Conservation (phyloP, 2,329 filamentous ascomycete genomes). For the Talaromyces islandicus region DNA sequence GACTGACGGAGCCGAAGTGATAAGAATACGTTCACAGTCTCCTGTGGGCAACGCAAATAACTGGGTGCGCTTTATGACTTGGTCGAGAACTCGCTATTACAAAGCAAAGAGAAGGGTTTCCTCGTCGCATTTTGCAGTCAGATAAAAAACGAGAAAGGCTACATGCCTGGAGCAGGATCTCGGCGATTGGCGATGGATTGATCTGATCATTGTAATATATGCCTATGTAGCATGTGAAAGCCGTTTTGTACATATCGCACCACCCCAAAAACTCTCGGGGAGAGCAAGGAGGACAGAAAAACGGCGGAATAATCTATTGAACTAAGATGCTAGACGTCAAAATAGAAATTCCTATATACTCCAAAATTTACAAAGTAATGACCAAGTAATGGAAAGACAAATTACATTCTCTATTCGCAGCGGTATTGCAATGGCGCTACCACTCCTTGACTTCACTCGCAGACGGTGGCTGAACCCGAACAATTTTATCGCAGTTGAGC, state of each 20-base stretch:
- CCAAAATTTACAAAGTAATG: neutral
- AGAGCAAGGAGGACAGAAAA: neutral
- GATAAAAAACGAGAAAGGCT: neutral
- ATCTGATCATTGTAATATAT: neutral
- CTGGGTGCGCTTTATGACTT: constrained; percentile 53
- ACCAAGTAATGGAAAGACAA: neutral
- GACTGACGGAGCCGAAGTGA: neutral
- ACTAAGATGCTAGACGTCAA: neutral
- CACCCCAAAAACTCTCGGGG: neutral
- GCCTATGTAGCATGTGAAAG: neutral
- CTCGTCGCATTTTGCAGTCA: constrained; percentile 6
- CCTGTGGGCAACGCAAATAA: constrained; percentile 25
- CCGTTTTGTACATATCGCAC: neutral
- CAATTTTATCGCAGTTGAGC: constrained; percentile 60
- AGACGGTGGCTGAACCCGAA: constrained; percentile 43
- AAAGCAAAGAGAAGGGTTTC: constrained; percentile 39
- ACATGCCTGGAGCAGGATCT: neutral
- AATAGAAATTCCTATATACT: neutral
- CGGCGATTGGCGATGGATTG: neutral
- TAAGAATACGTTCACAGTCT: neutral
- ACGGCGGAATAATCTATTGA: neutral
- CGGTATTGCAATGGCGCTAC: neutral
- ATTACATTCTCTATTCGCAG: neutral
- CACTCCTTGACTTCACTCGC: constrained; percentile 9
- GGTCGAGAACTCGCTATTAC: constrained; percentile 51